Percentiles rank a stretch among this genome's conserved stretches.
Evolutionary conservation across 139 green algal genomes (phyloP).

Genomic region (Coelastrella sp.): DNA sequence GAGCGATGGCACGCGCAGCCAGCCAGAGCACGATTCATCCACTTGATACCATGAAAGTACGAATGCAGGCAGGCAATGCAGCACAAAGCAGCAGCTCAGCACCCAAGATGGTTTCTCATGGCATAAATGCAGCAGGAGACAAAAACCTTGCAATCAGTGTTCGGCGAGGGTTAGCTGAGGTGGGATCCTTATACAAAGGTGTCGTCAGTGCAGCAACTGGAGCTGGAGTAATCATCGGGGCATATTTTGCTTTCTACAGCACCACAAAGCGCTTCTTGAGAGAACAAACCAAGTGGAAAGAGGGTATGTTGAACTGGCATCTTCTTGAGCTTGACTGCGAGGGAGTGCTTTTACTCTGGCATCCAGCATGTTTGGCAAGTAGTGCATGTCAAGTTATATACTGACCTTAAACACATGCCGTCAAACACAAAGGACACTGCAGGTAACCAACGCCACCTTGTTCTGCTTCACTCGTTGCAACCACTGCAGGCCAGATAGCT

Average conservation of each 20-base stretch:
- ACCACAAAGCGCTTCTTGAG: slow-evolving; percentile 73
- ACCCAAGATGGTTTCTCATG: not conserved
- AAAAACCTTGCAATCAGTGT: not conserved
- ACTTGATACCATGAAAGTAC: slow-evolving; percentile 80
- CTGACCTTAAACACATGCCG: not conserved
- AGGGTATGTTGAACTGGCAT: slow-evolving; percentile 47
- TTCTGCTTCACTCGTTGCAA: too few species aligned
- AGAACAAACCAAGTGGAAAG: slow-evolving; percentile 56
- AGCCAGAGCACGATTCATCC: slow-evolving; percentile 79
- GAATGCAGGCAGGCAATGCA: slow-evolving; percentile 60
- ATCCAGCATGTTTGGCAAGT: too few species aligned
- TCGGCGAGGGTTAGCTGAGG: slow-evolving; percentile 2
- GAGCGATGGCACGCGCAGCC: slow-evolving; percentile 70
- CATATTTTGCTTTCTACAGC: slow-evolving; percentile 85
- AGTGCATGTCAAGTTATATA: too few species aligned
- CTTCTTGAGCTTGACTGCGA: not conserved
- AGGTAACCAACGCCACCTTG: too few species aligned
- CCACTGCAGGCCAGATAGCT: slow-evolving; percentile 57
- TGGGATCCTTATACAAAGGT: slow-evolving; percentile 63
- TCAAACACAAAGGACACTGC: not conserved
- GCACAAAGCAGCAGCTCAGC: not conserved
- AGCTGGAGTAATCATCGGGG: slow-evolving; percentile 74
- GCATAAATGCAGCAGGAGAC: not conserved
- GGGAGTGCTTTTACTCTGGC: too few species aligned
- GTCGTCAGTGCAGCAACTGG: slow-evolving; percentile 68